These are phyloP conservation scores for Kuraishia piskuri DNA, from an alignment of 805 yeast species.

Conservation along the genomic window DNA sequence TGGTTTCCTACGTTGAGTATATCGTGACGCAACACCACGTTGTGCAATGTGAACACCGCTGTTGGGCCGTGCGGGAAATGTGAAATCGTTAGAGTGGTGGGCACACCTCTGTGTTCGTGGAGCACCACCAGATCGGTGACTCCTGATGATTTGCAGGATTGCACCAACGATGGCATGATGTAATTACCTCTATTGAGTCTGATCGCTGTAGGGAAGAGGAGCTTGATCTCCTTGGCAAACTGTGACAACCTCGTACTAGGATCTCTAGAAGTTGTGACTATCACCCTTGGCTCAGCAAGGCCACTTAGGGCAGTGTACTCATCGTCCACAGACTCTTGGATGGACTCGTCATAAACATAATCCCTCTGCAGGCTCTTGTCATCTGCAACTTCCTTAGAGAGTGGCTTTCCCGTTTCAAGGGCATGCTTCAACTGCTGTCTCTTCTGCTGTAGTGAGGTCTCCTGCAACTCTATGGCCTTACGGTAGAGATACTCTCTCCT, in stretches of 20 bases:
- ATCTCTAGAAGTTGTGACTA: slow-evolving; percentile 89
- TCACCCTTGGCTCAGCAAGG: slow-evolving; percentile 78
- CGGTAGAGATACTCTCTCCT: slow-evolving; percentile 88
- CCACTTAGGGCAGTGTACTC: slow-evolving; percentile 89
- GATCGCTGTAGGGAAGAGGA: slow-evolving; percentile 83
- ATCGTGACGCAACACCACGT: slow-evolving; percentile 92
- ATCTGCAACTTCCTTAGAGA: slow-evolving; percentile 85
- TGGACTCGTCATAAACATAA: slow-evolving; percentile 79
- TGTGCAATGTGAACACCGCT: slow-evolving; percentile 87
- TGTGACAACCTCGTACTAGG: slow-evolving; percentile 82
- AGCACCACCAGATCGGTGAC: slow-evolving; percentile 78
- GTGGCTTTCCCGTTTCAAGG: slow-evolving; percentile 82
- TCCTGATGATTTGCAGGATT: slow-evolving; percentile 73
- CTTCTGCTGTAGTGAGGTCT: slow-evolving; percentile 76
- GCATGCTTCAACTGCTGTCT: slow-evolving; percentile 83
- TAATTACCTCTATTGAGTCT: slow-evolving; percentile 92
- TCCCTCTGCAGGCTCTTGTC: slow-evolving; percentile 76
- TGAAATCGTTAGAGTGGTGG: slow-evolving; percentile 84
- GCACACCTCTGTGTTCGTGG: slow-evolving; percentile 98
- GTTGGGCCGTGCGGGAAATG: slow-evolving; percentile 99
- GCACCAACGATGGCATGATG: slow-evolving; percentile 74
- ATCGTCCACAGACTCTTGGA: slow-evolving; percentile 68
- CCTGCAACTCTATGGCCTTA: slow-evolving; percentile 85
- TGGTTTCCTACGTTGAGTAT: slow-evolving; percentile 77
- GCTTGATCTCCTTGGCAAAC: slow-evolving; percentile 85